These are phyloP conservation scores for Acacia pycnantha DNA, from an alignment of 331 rosid species.

Conservation along the genomic window DNA sequence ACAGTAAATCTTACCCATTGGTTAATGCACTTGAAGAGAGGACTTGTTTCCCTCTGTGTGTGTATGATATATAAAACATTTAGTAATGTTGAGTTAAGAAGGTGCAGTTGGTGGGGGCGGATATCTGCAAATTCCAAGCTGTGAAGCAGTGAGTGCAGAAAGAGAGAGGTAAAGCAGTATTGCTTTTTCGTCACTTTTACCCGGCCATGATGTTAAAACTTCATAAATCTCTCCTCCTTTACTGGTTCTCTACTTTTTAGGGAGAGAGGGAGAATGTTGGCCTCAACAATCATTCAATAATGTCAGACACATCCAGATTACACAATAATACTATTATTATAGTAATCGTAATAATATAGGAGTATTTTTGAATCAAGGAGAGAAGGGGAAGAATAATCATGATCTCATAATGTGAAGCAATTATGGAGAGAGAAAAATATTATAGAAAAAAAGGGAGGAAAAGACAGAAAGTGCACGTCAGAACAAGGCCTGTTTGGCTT, in stretches of 20 bases:
- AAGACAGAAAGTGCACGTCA: constrained; percentile 82
- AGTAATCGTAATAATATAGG: neutral
- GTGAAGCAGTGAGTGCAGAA: constrained; percentile 11
- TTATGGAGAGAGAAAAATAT: constrained; percentile 23
- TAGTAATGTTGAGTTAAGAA: neutral
- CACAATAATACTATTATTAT: neutral
- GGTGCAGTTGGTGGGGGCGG: neutral
- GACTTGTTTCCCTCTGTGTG: neutral
- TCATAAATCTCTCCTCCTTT: constrained; percentile 44
- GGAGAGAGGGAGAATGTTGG: constrained; percentile 34
- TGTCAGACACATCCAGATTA: constrained; percentile 12
- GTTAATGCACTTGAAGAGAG: neutral
- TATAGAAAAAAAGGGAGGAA: constrained; percentile 31
- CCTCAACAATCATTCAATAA: constrained; percentile 30
- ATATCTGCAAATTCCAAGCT: neutral
- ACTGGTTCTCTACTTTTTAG: constrained; percentile 44
- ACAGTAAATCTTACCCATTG: neutral
- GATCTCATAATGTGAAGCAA: constrained; percentile 37
- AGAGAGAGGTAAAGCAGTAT: constrained; percentile 19
- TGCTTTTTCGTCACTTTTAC: constrained; percentile 35
- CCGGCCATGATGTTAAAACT: constrained; percentile 45
- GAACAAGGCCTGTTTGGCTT: constrained; percentile 58
- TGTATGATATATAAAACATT: neutral
- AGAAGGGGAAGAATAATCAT: constrained; percentile 13
- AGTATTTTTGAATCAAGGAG: constrained; percentile 3